Conservation (phyloP, 306 rosid genomes). For the barrel medic (Medicago truncatula) region MtrunA17r5.0-ANR NC_053044.1:23438501-23439000, state of each 20-base stretch:
- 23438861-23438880: too few species aligned
- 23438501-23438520: slow-evolving; percentile 18
- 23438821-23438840: too few species aligned
- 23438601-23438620: slow-evolving; percentile 79
- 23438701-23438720: slow-evolving; percentile 93
- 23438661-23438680: slow-evolving; percentile 81
- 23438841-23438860: too few species aligned
- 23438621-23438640: slow-evolving; percentile 79
- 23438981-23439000: background rate
- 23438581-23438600: slow-evolving; percentile 96
- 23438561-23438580: slow-evolving; percentile 47
- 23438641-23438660: slow-evolving; percentile 84
- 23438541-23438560: background rate
- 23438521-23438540: background rate
- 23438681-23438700: slow-evolving; percentile 88
- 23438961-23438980: too few species aligned
- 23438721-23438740: slow-evolving; percentile 86
- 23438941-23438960: too few species aligned
- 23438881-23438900: too few species aligned
- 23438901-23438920: too few species aligned
- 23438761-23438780: slow-evolving; percentile 63
- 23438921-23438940: too few species aligned
- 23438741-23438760: slow-evolving; percentile 73
- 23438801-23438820: background rate
- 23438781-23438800: slow-evolving; percentile 23